Conservation (phyloP, 352 stramenopile genomes). For the Globisporangium viniferum region DNA sequence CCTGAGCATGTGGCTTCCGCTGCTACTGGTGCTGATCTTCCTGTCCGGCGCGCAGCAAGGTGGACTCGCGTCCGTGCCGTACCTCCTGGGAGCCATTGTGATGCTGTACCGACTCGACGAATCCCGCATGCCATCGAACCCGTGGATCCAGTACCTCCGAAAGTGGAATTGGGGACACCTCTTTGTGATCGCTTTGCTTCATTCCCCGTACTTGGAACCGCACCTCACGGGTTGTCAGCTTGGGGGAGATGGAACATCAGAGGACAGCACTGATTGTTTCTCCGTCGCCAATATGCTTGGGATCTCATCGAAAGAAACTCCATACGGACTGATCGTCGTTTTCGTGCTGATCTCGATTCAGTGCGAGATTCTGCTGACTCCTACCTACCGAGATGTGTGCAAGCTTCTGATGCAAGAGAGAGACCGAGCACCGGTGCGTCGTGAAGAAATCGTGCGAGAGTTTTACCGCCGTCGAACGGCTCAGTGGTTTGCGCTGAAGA, state of each 20-base stretch:
- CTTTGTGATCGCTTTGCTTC: slow-evolving; percentile 74
- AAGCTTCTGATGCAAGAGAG: slow-evolving; percentile 49
- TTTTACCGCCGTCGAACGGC: slow-evolving; percentile 67
- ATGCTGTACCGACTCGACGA: slow-evolving; percentile 84
- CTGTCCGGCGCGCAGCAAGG: slow-evolving; percentile 66
- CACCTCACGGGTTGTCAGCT: slow-evolving; percentile 53
- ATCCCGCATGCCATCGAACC: slow-evolving; percentile 42
- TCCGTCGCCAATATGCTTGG: slow-evolving; percentile 70
- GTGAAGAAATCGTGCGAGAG: slow-evolving; percentile 58
- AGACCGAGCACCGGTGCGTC: slow-evolving; percentile 39
- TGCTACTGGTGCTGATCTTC: slow-evolving; percentile 72
- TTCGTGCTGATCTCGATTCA: slow-evolving; percentile 86
- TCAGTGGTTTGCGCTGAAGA: slow-evolving; percentile 78
- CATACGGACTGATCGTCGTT: slow-evolving; percentile 68
- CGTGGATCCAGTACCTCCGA: slow-evolving; percentile 71
- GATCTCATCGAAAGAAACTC: slow-evolving; percentile 45
- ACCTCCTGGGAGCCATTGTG: slow-evolving; percentile 60
- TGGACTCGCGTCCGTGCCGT: slow-evolving; percentile 68
- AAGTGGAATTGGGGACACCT: slow-evolving; percentile 85
- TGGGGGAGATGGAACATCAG: slow-evolving; percentile 19
- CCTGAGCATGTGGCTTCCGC: slow-evolving; percentile 59
- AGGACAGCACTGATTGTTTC: slow-evolving; percentile 45
- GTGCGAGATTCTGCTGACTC: slow-evolving; percentile 64
- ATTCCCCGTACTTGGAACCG: slow-evolving; percentile 55
- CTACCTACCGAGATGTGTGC: slow-evolving; percentile 58